A percentile compares a stretch with the other conserved stretches of the same genome.
These are phyloP conservation scores for Thielaviopsis musarum DNA, from an alignment of 2,329 filamentous ascomycete species.

Conservation along the genomic window DNA sequence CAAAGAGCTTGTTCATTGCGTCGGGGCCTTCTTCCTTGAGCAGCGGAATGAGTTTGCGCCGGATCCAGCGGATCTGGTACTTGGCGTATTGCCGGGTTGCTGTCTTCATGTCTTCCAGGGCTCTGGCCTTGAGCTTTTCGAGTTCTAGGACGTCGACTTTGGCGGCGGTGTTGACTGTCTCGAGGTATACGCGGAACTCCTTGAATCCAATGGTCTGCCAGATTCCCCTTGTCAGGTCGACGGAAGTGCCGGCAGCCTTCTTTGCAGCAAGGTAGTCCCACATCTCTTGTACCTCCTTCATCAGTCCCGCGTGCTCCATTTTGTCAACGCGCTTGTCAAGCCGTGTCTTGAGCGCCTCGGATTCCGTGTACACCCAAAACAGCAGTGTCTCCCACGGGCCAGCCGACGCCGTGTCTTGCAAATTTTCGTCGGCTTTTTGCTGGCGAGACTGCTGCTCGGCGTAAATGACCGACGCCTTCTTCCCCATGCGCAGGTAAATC, in stretches of 20 bases:
- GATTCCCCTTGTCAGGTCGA: slow-evolving; percentile 69
- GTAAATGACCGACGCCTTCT: slow-evolving; percentile 72
- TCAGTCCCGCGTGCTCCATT: slow-evolving; percentile 50
- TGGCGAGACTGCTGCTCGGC: slow-evolving; percentile 42
- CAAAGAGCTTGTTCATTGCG: slow-evolving; percentile 44
- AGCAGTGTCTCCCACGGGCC: slow-evolving; percentile 44
- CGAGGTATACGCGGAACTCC: slow-evolving; percentile 62
- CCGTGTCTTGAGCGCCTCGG: slow-evolving; percentile 48
- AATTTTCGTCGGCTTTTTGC: slow-evolving; percentile 2
- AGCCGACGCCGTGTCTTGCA: background rate
- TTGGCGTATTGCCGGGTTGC: slow-evolving; percentile 80
- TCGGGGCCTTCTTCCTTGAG: slow-evolving; percentile 37
- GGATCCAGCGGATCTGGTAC: slow-evolving; percentile 74
- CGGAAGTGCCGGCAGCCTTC: slow-evolving; percentile 28
- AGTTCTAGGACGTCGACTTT: slow-evolving; percentile 22
- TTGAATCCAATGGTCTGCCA: slow-evolving; percentile 97
- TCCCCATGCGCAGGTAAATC: slow-evolving; percentile 73
- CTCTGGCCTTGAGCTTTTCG: slow-evolving; percentile 36
- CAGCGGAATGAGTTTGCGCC: slow-evolving; percentile 59
- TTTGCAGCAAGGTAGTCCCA: slow-evolving; percentile 21
- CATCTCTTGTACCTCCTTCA: slow-evolving; percentile 31
- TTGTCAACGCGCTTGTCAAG: slow-evolving; percentile 65
- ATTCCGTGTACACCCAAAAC: slow-evolving; percentile 74
- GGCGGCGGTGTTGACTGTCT: slow-evolving; percentile 22
- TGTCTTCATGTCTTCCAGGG: slow-evolving; percentile 60